Conservation (phyloP, 192 early-diverging fungal species). For the Umbelopsis sp. region DNA sequence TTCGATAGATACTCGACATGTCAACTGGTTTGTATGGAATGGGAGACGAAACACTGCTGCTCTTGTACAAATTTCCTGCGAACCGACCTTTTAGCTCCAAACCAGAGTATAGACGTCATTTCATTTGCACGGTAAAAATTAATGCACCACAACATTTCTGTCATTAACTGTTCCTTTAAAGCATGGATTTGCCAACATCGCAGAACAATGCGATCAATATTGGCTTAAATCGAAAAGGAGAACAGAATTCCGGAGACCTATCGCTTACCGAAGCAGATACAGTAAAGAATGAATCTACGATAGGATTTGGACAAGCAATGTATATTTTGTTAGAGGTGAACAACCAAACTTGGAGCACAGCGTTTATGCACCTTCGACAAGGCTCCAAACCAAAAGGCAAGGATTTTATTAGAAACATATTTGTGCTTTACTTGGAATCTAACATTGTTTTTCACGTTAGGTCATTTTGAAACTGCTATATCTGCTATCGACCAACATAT, state of each 20-base stretch:
- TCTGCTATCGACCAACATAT: neutral
- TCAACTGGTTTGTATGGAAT: neutral
- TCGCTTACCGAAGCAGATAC: neutral
- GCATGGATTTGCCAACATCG: neutral
- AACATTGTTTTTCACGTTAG: neutral
- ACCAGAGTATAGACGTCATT: neutral
- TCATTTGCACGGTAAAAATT: neutral
- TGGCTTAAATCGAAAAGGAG: neutral
- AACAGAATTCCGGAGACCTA: neutral
- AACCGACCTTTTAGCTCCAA: neutral
- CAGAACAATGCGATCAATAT: neutral
- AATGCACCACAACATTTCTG: neutral
- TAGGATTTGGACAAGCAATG: neutral
- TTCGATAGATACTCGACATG: conserved; percentile 17
- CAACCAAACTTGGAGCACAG: neutral
- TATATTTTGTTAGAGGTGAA: neutral
- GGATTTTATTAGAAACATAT: neutral
- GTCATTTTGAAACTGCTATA: neutral
- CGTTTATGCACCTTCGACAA: neutral
- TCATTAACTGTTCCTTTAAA: neutral
- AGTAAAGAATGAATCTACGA: no score
- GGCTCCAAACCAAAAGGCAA: neutral
- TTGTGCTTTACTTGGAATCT: neutral
- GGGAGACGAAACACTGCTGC: neutral
- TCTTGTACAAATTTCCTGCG: neutral